Conservation (phyloP, 352 stramenopile species). For the Pythium insidiosum region DNA sequence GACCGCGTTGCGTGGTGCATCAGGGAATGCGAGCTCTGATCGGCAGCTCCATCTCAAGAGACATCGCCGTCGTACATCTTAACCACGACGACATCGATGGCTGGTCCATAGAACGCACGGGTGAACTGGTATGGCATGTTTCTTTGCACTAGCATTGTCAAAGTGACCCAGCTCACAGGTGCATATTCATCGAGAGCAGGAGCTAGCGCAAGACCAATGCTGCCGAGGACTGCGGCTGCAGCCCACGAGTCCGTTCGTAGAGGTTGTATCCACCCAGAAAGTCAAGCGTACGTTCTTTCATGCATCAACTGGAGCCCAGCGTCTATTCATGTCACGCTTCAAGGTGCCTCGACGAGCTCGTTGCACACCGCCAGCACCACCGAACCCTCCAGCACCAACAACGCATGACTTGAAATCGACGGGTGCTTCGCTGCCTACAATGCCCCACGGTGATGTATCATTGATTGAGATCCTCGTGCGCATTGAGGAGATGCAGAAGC, state of each 20-base stretch:
- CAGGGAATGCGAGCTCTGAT: constrained; percentile 31
- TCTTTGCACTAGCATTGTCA: too few relatives aligned
- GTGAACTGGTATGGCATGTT: constrained; percentile 26
- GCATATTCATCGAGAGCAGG: constrained; percentile 10
- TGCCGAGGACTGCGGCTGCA: constrained; percentile 37
- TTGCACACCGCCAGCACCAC: neutral
- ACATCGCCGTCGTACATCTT: constrained; percentile 29
- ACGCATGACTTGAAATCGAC: neutral
- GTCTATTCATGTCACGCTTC: constrained; percentile 36
- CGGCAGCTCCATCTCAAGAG: constrained; percentile 30
- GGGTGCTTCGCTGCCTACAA: too few relatives aligned
- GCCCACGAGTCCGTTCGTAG: constrained; percentile 33
- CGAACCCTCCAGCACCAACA: neutral
- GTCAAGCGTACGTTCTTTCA: constrained; percentile 41
- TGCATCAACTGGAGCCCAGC: constrained; percentile 21
- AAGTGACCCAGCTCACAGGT: neutral
- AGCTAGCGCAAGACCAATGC: constrained; percentile 29
- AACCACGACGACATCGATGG: constrained; percentile 10
- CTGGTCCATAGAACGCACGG: constrained; percentile 26
- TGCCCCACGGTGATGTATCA: too few relatives aligned
- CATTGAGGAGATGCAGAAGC: constrained; percentile 30
- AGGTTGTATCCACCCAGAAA: constrained; percentile 46
- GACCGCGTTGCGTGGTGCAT: neutral
- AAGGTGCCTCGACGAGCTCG: constrained; percentile 28
- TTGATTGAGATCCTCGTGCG: constrained; percentile 17